phyloP scores from a whole-genome alignment of 306 rosid species.

The Malus asiatica region DNA sequence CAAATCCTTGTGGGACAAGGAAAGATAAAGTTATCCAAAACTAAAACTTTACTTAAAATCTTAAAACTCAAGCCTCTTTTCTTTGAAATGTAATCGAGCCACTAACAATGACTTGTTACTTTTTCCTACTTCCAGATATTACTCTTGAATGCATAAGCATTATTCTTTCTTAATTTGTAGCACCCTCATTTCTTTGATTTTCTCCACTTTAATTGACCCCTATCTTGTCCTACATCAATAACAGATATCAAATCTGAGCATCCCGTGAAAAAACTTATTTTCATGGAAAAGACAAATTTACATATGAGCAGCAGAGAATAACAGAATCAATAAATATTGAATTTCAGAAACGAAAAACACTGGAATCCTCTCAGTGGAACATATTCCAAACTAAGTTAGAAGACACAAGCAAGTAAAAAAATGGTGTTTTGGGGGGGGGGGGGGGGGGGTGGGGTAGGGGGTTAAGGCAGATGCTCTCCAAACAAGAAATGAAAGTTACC shows the following conservation, averaged over 20 bases:
- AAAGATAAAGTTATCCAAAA: too few species aligned
- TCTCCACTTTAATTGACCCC: too few species aligned
- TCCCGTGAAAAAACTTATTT: neutral
- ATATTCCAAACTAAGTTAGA: neutral
- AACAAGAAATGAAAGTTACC: slow-evolving; percentile 35
- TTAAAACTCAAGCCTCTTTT: too few species aligned
- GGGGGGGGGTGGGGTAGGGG: neutral
- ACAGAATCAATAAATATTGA: neutral
- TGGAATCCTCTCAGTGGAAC: neutral
- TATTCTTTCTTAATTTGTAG: too few species aligned
- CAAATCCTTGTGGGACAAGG: neutral
- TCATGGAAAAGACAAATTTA: neutral
- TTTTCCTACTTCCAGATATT: too few species aligned
- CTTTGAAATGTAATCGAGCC: too few species aligned
- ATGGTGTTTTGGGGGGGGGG: too few species aligned
- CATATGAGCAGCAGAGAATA: neutral
- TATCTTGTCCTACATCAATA: too few species aligned
- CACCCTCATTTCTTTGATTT: too few species aligned
- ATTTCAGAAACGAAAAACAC: neutral
- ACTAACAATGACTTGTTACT: too few species aligned
- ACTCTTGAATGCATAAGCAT: too few species aligned
- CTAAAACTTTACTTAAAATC: too few species aligned
- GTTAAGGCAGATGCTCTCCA: neutral
- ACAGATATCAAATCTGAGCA: neutral
- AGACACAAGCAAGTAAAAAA: neutral